Base-by-base conservation (phyloP, 2,329 filamentous ascomycete species). In the Colletotrichum magnum region DNA sequence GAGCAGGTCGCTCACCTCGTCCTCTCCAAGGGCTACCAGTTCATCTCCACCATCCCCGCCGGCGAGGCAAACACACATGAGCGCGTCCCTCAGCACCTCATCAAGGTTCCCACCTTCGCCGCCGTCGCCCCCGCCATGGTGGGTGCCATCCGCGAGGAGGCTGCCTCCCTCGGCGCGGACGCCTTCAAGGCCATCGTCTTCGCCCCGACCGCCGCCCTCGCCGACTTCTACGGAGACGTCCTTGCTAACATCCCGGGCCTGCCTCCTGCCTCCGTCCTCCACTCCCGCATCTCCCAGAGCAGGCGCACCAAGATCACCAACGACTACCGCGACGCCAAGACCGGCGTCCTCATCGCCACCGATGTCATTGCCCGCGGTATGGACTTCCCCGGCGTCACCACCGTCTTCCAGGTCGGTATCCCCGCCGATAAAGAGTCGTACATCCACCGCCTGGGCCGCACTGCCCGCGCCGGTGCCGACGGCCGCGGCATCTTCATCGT, bases 121-220 rank as follows among this genome's bases (percentile, higher is more conserved):
- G 90, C 94, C 72, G 84, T 95, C 77, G 86, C 81, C 64, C 85
- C 82, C 74, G 88, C 78, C 58, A 85, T 92, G 73, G 84, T 91
- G 63, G 87, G 88, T 43, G 86, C 89, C 68, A 81, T 91, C 18
- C 80, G 82, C 3, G 77, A 83, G 64, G 86, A 88, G 71, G 76
- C 79, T 10, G 72, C 72, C 24, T 71, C 64, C 18, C 74, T 77
- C 4, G 76, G 77, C 57, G 74, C 77, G 12, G 79, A 81, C 6
- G 85, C 86, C 1, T 95, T 97, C 88, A 97, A 97, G 81, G 93
- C 93, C 36, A 94, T 97, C 73, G 82, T 95, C 43, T 97, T 95
- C 80, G 92, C 92, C 72, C 91, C 91, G 62, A 89, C 88, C 0
- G 87, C 87, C 3, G 83, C 81, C 2, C 81, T 84, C 1, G 86